Percentiles rank a stretch among this genome's conserved stretches.
These are phyloP conservation scores for Lentinula sp. DNA, from an alignment of 768 basidiomycete species.

Conservation along the genomic window DNA sequence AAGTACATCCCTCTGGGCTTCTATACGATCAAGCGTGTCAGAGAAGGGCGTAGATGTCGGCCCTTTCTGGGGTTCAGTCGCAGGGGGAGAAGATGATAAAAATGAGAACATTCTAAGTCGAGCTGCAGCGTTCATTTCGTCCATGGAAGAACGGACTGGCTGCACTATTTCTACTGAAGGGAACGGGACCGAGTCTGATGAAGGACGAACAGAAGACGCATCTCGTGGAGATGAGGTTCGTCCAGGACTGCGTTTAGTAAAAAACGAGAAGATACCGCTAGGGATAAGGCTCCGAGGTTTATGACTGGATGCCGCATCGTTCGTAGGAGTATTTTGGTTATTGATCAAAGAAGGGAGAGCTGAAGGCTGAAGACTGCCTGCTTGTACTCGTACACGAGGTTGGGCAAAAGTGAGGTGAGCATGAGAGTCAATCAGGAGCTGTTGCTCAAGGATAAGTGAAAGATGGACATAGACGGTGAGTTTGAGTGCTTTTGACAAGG, in stretches of 20 bases:
- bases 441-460: constrained; percentile 57
- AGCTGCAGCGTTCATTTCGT: background rate
- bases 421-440: constrained; percentile 43
- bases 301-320: constrained; percentile 10
- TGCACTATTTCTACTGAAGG: background rate
- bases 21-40: constrained; percentile 33
- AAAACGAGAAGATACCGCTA: constrained; percentile 34
- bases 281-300: constrained; percentile 24
- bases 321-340: constrained; percentile 10
- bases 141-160: background rate
- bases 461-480: constrained; percentile 49
- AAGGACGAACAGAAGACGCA: background rate
- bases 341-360: constrained; percentile 22
- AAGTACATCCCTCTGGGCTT: constrained; percentile 30
- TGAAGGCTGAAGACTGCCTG: background rate
- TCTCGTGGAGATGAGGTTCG: background rate
- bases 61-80: background rate
- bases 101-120: background rate
- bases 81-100: background rate
- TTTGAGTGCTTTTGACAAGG: constrained; percentile 44
- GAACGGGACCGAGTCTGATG: background rate
- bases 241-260: constrained; percentile 22
- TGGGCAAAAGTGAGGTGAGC: constrained; percentile 37
- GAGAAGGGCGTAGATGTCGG: constrained; percentile 26
- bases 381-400: constrained; percentile 1